Percentiles rank a stretch among this genome's conserved stretches.
Evolutionary conservation across 192 early-diverging fungal species (phyloP).

Genomic region (Entrophospora sp.): DNA sequence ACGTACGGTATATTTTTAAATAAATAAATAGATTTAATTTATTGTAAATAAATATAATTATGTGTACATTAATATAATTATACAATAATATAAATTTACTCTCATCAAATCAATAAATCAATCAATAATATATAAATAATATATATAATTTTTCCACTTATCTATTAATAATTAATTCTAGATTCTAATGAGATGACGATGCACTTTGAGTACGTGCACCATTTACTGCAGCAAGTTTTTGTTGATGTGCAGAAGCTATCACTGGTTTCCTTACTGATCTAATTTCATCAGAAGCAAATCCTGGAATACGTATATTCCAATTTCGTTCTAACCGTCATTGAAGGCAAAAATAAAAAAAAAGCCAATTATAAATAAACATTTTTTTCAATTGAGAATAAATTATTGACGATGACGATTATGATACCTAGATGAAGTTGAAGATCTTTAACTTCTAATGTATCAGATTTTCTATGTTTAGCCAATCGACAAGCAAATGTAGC

Average conservation of each 20-base stretch:
- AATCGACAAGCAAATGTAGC: constrained; percentile 73
- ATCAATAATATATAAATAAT: too few species aligned
- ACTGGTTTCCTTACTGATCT: constrained; percentile 60
- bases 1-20: too few species aligned
- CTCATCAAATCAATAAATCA: too few species aligned
- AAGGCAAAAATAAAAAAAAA: not conserved
- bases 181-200: too few species aligned
- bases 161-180: too few species aligned
- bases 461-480: constrained; percentile 74
- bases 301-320: constrained; percentile 85
- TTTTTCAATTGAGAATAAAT: too few species aligned
- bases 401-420: not conserved
- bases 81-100: too few species aligned
- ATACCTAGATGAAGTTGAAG: constrained; percentile 74
- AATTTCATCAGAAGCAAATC: constrained; percentile 76
- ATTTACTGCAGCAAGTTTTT: constrained; percentile 53
- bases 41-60: too few species aligned
- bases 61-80: too few species aligned
- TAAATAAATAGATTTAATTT: too few species aligned
- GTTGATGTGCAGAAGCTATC: constrained; percentile 54
- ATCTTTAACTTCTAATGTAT: constrained; percentile 75
- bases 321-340: constrained; percentile 51
- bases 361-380: not conserved
- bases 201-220: too few species aligned
- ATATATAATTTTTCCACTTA: too few species aligned